Evolutionary conservation across 2,329 filamentous ascomycete species (phyloP), one percentile per base, ranked within the genome.

Genomic region (Penicillium nordicum): DNA sequence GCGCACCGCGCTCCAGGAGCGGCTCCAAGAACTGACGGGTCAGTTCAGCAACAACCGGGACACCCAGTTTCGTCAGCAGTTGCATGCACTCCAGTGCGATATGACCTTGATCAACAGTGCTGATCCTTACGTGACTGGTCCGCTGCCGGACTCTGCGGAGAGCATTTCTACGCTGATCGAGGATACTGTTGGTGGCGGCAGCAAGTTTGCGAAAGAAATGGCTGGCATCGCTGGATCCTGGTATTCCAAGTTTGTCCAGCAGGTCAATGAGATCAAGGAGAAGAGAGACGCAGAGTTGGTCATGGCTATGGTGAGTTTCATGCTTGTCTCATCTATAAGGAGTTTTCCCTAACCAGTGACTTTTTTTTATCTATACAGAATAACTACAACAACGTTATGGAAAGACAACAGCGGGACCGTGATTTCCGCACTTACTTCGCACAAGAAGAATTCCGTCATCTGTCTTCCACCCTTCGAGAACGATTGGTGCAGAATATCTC

Each of bases 1-100:
- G 71, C 87, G 92, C 60, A 90, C 90, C 67, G 86, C 88, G 67
- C 85, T 97, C 59, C 85, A 87, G 63, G 92, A 96, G 59, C 88
- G 89, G 61, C 83, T 96, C 7, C 82, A 85, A 40, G 84, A 86
- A 54, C 86, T 97, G 74, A 86, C 88, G 53, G 85, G 88, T 52
- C 86, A 87, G 63, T 93, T 96, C 75, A 84, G 86, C 61, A 84
- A 88, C 61, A 92, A 96, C 69, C 84, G 90, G 62, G 91, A 96
- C 73, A 80, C 84, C 60, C 87, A 91, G 67, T 97, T 96, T 74
- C 86, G 92, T 60, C 89, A 94, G 63, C 91, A 97, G 74, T 83
- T 97, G 2, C 88, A 94, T 68, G 90, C 90, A 63, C 85, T 97
- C n/a, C 92, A 97, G 76, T 87, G 90, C 62, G 92, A 96, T 73